Conservation (phyloP, 2,329 filamentous ascomycete species). For the Colletotrichum cuscutae region DNA sequence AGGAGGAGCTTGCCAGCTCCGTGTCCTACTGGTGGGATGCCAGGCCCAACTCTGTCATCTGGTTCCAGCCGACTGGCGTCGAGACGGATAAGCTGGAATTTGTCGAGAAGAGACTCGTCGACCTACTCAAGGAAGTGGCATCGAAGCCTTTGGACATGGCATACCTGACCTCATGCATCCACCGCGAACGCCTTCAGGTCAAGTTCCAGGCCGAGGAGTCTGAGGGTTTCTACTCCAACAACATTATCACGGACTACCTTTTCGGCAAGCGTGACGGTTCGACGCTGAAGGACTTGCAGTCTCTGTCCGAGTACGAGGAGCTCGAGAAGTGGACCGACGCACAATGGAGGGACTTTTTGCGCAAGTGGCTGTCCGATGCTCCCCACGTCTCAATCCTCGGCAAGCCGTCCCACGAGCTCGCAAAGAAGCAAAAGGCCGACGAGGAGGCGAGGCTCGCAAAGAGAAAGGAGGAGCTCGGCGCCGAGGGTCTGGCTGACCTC, state of each 20-base stretch:
- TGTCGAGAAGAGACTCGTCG: conserved; percentile 87
- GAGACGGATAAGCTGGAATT: conserved; percentile 85
- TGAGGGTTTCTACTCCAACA: conserved; percentile 82
- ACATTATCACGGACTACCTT: conserved; percentile 91
- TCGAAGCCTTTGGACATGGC: conserved; percentile 86
- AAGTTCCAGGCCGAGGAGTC: conserved; percentile 87
- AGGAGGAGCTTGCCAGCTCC: conserved; percentile 89
- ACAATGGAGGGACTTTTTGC: conserved; percentile 85
- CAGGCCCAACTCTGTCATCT: conserved; percentile 84
- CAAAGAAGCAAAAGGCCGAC: conserved; percentile 82
- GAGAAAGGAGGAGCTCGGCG: conserved; percentile 81
- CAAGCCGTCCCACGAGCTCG: conserved; percentile 82
- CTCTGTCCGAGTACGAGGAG: conserved; percentile 69
- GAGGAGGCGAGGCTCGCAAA: conserved; percentile 83
- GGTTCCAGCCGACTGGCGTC: conserved; percentile 87
- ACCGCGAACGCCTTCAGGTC: conserved; percentile 81
- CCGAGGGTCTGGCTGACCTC: conserved; percentile 82
- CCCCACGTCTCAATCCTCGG: conserved; percentile 90
- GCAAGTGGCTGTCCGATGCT: conserved; percentile 86
- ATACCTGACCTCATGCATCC: conserved; percentile 90
- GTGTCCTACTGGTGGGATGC: conserved; percentile 83
- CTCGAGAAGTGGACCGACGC: conserved; percentile 84
- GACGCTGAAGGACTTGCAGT: conserved; percentile 70
- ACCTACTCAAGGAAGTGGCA: conserved; percentile 83
- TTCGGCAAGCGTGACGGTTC: conserved; percentile 89